A percentile compares a stretch with the other conserved stretches of the same genome.
phyloP scores from a whole-genome alignment of 169 alveolate species.

The Eimeria falciformis region DNA sequence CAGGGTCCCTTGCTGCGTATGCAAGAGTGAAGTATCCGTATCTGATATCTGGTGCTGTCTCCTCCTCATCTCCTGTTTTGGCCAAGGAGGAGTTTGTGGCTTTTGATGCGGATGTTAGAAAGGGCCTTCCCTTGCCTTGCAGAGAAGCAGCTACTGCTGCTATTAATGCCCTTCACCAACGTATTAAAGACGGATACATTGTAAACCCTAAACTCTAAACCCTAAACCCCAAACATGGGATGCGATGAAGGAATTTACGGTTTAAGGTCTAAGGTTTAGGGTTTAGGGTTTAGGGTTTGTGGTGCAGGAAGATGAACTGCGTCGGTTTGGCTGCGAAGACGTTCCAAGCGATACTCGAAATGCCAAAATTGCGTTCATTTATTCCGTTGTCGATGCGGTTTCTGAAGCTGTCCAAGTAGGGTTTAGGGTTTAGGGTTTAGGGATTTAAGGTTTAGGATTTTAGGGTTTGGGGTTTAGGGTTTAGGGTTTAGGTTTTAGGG shows the following conservation, averaged over 20 bases:
- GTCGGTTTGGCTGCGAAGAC: constrained; percentile 39
- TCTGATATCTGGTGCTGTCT: neutral
- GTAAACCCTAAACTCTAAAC: neutral
- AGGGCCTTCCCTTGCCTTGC: neutral
- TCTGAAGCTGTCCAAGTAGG: constrained; percentile 35
- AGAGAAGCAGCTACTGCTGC: constrained; percentile 23
- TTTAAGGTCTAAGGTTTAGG: neutral
- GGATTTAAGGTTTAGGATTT: constrained; percentile 2
- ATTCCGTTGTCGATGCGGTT: constrained; percentile 22
- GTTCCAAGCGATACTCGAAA: neutral
- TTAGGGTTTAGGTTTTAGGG: no score
- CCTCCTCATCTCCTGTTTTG: neutral
- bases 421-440: neutral
- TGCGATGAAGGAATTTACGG: neutral
- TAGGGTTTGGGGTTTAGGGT: no score
- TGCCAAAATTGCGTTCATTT: neutral
- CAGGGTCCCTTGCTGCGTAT: neutral
- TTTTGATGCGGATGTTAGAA: neutral
- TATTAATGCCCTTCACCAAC: neutral
- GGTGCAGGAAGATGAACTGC: constrained; percentile 25
- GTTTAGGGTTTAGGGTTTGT: constrained; percentile 7
- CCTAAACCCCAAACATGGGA: neutral
- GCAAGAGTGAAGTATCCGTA: neutral
- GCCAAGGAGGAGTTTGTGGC: neutral
- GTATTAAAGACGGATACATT: neutral